Conservation (phyloP, 192 early-diverging fungal genomes). For the Entrophospora sp. region DNA sequence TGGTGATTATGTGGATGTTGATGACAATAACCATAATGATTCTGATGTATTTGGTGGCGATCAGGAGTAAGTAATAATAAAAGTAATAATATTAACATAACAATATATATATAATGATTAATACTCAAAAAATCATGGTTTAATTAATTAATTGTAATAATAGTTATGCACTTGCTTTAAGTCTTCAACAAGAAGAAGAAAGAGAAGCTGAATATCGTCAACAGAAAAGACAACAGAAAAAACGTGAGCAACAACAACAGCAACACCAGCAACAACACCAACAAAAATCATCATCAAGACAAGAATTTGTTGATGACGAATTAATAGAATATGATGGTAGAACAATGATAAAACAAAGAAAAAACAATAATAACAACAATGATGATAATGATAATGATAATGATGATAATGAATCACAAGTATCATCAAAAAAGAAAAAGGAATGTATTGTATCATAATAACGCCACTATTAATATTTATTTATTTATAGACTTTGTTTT, state of each 20-base stretch:
- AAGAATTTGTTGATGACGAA: too few relatives aligned
- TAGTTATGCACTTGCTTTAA: conserved; percentile 33
- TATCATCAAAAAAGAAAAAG: too few relatives aligned
- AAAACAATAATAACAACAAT: too few relatives aligned
- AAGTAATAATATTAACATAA: not conserved
- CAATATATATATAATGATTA: not conserved
- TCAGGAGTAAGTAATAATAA: conserved; percentile 29
- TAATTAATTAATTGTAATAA: not conserved
- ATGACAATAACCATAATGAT: conserved; percentile 15
- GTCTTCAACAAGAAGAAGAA: conserved; percentile 36
- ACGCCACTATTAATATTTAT: too few relatives aligned
- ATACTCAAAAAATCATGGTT: not conserved
- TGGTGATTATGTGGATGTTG: conserved; percentile 31
- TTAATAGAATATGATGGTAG: too few relatives aligned
- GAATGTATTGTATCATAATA: too few relatives aligned
- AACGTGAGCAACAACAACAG: conserved; percentile 16
- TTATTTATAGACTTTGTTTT: too few relatives aligned
- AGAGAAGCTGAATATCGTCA: conserved; percentile 23
- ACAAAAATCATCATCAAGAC: too few relatives aligned
- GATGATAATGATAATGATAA: too few relatives aligned
- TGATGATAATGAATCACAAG: too few relatives aligned
- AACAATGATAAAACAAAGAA: too few relatives aligned
- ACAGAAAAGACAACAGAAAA: conserved; percentile 10
- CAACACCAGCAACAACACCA: not conserved
- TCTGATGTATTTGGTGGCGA: conserved; percentile 37